phyloP scores from a whole-genome alignment of 108 stramenopile species.

The Cyclotella cryptica region DNA sequence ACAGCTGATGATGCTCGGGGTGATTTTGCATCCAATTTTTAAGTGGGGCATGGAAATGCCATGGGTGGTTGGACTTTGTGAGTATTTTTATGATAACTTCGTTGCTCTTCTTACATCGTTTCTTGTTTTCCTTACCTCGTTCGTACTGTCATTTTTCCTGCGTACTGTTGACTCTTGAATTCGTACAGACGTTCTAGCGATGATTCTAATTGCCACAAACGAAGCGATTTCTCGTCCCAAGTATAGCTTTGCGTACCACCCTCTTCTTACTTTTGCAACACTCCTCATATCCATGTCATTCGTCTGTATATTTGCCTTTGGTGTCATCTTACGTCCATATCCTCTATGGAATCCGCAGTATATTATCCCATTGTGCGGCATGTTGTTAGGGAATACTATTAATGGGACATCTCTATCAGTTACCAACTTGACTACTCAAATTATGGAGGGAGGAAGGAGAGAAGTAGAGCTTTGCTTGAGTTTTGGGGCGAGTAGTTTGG shows the following conservation, averaged over 20 bases:
- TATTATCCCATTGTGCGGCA: constrained; percentile 88
- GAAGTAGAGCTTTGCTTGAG: constrained; percentile 66
- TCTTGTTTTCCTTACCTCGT: no score
- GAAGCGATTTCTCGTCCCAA: constrained; percentile 73
- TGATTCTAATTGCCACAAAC: constrained; percentile 78
- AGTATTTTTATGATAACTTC: constrained; percentile 13
- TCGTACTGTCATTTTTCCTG: constrained; percentile 9
- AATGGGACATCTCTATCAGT: constrained; percentile 75
- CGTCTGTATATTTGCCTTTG: constrained; percentile 75
- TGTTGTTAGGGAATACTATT: constrained; percentile 90
- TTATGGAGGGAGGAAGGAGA: constrained; percentile 59
- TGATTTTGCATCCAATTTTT: constrained; percentile 87
- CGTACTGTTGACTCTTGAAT: no score
- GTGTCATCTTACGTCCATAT: constrained; percentile 63
- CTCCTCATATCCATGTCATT: constrained; percentile 57
- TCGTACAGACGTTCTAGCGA: constrained; percentile 57
- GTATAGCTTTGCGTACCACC: constrained; percentile 71
- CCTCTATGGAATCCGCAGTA: constrained; percentile 84
- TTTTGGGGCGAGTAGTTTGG: constrained; percentile 68
- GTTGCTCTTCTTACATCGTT: background rate
- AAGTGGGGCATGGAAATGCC: constrained; percentile 50
- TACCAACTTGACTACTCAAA: constrained; percentile 61
- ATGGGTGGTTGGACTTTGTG: constrained; percentile 49
- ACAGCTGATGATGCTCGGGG: constrained; percentile 75
- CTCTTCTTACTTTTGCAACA: constrained; percentile 53